These are phyloP conservation scores for Globisporangium barbulae DNA, from an alignment of 352 stramenopile genomes.

Conservation along the genomic window DNA sequence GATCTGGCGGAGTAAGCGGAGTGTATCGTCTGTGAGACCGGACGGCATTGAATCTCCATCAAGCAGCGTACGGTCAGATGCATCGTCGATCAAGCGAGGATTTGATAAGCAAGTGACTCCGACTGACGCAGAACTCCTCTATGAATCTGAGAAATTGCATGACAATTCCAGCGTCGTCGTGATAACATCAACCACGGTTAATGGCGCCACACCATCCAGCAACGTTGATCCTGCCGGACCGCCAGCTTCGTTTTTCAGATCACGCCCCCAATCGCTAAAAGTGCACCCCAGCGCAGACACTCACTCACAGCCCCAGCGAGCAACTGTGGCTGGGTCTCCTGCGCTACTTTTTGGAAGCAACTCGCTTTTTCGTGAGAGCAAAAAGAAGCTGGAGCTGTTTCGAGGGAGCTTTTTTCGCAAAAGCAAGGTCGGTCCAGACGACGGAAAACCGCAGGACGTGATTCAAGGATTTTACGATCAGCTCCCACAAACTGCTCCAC, in stretches of 20 bases:
- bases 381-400: conserved; percentile 22
- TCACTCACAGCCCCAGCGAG: background rate
- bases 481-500: conserved; percentile 26
- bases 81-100: conserved; percentile 5
- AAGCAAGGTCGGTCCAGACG: conserved; percentile 19
- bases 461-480: conserved; percentile 62
- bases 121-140: background rate
- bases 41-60: background rate
- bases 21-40: background rate
- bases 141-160: background rate
- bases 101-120: background rate
- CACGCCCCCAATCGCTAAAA: background rate
- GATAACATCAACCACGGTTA: background rate
- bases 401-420: conserved; percentile 36
- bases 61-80: background rate
- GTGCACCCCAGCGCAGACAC: background rate
- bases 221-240: background rate
- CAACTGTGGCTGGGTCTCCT: background rate
- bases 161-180: background rate
- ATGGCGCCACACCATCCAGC: background rate
- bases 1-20: conserved; percentile 13
- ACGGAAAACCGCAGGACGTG: conserved; percentile 26
- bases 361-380: conserved; percentile 22
- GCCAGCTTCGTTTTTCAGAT: background rate
- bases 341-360: background rate